These are phyloP conservation scores for Boletellus sp. DNA, from an alignment of 768 basidiomycete genomes.

Conservation along the genomic window DNA sequence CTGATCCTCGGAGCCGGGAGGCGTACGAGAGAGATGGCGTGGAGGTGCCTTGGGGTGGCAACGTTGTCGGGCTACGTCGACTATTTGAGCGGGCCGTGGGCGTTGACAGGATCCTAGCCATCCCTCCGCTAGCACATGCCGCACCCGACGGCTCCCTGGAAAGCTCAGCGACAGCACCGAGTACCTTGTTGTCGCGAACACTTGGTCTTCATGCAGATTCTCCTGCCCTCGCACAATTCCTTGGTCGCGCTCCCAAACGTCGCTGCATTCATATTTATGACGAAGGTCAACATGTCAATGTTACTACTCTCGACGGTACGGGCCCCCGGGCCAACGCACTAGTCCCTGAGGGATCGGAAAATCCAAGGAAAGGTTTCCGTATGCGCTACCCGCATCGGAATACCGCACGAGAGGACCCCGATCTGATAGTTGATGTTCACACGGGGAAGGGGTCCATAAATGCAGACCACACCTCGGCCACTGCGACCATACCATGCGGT, in stretches of 20 bases:
- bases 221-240: slow-evolving; percentile 48
- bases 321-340: not conserved
- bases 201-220: slow-evolving; percentile 51
- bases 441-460: not conserved
- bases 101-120: slow-evolving; percentile 22
- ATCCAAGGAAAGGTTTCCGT: slow-evolving; percentile 26
- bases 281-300: slow-evolving; percentile 34
- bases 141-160: slow-evolving; percentile 3
- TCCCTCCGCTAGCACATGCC: not conserved
- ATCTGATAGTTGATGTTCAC: slow-evolving; percentile 22
- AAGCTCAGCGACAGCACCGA: slow-evolving; percentile 17
- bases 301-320: slow-evolving; percentile 21
- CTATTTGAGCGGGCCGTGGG: slow-evolving; percentile 52
- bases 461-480: not conserved
- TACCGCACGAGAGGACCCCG: slow-evolving; percentile 36
- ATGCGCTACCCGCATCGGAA: slow-evolving; percentile 42
- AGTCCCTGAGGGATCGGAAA: not conserved
- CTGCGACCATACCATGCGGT: slow-evolving; percentile 10
- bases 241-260: slow-evolving; percentile 41
- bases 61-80: slow-evolving; percentile 43
- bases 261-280: slow-evolving; percentile 38
- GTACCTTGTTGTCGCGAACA: slow-evolving; percentile 43
- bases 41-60: slow-evolving; percentile 31
- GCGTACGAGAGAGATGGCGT: slow-evolving; percentile 38
- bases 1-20: slow-evolving; percentile 33